phyloP scores from a whole-genome alignment of 805 yeast genomes.

The Barnettozyma californica region DNA sequence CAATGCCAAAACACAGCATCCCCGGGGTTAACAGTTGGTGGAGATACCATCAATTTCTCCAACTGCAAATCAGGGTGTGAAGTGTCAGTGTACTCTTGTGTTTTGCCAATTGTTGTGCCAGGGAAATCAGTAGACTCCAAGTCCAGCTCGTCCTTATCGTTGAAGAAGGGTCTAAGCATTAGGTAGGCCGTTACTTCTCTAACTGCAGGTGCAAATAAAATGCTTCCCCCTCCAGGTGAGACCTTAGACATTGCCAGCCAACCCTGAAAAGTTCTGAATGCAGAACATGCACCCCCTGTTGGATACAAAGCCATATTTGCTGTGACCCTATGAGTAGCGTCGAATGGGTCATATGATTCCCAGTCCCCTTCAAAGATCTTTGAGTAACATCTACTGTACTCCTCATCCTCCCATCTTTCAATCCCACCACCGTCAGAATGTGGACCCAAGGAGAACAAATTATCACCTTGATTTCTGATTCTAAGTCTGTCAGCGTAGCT shows the following conservation, averaged over 20 bases:
- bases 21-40: conserved; percentile 38
- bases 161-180: conserved; percentile 36
- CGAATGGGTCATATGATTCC: conserved; percentile 40
- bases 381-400: conserved; percentile 32
- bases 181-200: conserved; percentile 34
- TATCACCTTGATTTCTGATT: conserved; percentile 35
- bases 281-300: conserved; percentile 26
- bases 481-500: conserved; percentile 39
- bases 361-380: conserved; percentile 35
- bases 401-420: conserved; percentile 42
- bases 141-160: conserved; percentile 28
- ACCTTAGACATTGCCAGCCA: conserved; percentile 38
- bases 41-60: conserved; percentile 30
- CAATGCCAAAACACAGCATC: conserved; percentile 42
- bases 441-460: conserved; percentile 28
- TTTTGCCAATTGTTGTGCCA: conserved; percentile 34
- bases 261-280: conserved; percentile 39
- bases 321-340: conserved; percentile 21
- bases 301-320: conserved; percentile 32
- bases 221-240: conserved; percentile 36
- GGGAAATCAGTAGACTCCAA: conserved; percentile 33
- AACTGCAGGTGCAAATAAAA: conserved; percentile 32
- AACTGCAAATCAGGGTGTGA: conserved; percentile 26
- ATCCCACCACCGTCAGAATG: conserved; percentile 40
- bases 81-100: conserved; percentile 27